phyloP scores from a whole-genome alignment of 441 rosid genomes.

The Gossypium davidsonii region DNA sequence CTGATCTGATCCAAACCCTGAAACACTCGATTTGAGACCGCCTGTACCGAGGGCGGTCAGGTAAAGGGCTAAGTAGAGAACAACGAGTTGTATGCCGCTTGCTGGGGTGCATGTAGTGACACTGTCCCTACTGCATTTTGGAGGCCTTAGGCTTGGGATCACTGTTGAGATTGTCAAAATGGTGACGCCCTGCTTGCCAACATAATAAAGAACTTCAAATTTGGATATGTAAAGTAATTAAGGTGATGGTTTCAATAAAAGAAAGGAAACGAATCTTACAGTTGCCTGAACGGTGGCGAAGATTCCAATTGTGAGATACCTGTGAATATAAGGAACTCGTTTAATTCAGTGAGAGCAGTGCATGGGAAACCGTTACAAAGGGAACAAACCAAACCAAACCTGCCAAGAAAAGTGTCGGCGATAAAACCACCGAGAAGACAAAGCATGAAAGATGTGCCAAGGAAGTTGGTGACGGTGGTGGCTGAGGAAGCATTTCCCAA shows the following conservation, averaged over 20 bases:
- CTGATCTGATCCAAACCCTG: conserved; percentile 88
- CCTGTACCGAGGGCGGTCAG: conserved; percentile 82
- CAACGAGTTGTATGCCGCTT: conserved; percentile 43
- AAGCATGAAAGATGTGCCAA: conserved; percentile 91
- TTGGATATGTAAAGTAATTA: background rate
- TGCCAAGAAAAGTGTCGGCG: conserved; percentile 87
- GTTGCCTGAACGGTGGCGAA: conserved; percentile 80
- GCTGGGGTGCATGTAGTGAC: conserved; percentile 51
- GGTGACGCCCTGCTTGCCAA: conserved; percentile 56
- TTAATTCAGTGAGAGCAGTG: conserved; percentile 28
- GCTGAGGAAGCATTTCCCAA: conserved; percentile 75
- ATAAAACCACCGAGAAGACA: conserved; percentile 85
- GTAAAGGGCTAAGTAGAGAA: conserved; percentile 66
- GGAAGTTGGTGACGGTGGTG: conserved; percentile 75
- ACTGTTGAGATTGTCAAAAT: conserved; percentile 71
- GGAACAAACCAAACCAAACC: conserved; percentile 33
- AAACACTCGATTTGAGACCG: conserved; percentile 84
- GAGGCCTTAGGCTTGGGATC: conserved; percentile 74
- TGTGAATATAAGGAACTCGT: conserved; percentile 22
- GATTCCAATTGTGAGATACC: conserved; percentile 84
- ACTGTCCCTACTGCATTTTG: conserved; percentile 38
- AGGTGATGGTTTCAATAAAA: background rate
- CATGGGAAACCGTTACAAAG: background rate
- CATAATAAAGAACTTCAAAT: background rate
- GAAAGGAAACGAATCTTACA: conserved; percentile 29